Conservation (phyloP, 1,284 basidiomycete species). For the Ceratobasidium papillatum region DNA sequence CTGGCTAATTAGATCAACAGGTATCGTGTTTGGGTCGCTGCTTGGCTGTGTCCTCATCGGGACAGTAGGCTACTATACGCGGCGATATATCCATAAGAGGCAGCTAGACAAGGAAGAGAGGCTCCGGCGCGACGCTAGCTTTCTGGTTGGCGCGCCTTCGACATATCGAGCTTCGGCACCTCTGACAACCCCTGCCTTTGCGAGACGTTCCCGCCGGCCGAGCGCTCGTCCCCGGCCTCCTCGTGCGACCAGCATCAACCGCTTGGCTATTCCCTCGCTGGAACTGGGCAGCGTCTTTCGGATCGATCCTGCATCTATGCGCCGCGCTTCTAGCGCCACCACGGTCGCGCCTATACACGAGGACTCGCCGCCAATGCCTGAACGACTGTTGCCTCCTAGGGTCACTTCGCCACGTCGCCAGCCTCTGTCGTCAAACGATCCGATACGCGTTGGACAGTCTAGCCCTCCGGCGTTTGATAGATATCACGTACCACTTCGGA, state of each 20-base stretch:
- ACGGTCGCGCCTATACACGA: background rate
- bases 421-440: constrained; percentile 12
- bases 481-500: constrained; percentile 13
- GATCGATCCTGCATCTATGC: background rate
- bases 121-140: constrained; percentile 28
- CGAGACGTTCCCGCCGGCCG: background rate
- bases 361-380: background rate
- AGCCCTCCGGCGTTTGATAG: background rate
- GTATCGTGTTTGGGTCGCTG: constrained; percentile 29
- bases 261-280: constrained; percentile 29
- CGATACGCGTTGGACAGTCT: constrained; percentile 10
- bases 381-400: background rate
- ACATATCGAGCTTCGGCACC: background rate
- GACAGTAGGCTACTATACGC: background rate
- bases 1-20: background rate
- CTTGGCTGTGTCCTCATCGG: constrained; percentile 4
- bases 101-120: background rate
- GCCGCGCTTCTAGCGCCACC: background rate
- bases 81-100: constrained; percentile 8
- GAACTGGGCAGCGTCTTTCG: constrained; percentile 37
- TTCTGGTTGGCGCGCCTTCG: constrained; percentile 20
- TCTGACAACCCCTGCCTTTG: background rate
- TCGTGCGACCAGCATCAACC: background rate
- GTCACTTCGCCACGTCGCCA: background rate
- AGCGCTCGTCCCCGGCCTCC: constrained; percentile 1